These are phyloP conservation scores for Debaryomyces fabryi DNA, from an alignment of 1,139 yeast species.

Conservation along the genomic window DNA sequence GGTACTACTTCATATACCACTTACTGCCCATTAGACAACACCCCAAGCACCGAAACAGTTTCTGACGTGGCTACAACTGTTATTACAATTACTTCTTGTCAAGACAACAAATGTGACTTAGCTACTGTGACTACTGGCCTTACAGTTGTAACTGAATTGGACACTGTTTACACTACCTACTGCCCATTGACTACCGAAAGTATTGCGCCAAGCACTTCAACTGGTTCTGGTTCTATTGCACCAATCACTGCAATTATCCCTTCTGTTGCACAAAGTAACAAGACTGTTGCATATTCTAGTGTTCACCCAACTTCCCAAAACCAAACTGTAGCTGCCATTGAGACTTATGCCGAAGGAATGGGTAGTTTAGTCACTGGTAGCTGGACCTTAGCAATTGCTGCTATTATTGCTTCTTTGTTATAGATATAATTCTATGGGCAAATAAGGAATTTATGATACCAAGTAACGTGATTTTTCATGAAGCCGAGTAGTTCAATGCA, in stretches of 20 bases:
- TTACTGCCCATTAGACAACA: constrained; percentile 28
- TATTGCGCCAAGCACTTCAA: not conserved
- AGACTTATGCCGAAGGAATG: constrained; percentile 1
- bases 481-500: too few relatives aligned
- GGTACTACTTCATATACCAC: constrained; percentile 25
- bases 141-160: constrained; percentile 14
- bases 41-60: constrained; percentile 2
- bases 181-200: constrained; percentile 27
- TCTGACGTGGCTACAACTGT: constrained; percentile 23
- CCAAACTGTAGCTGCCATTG: not conserved
- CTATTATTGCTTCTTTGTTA: not conserved
- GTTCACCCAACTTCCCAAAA: not conserved
- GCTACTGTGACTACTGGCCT: constrained; percentile 24
- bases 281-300: not conserved
- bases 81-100: constrained; percentile 54
- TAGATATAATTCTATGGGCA: not conserved
- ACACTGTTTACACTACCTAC: constrained; percentile 32
- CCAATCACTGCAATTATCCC: too few relatives aligned
- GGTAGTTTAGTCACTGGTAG: constrained; percentile 1
- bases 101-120: constrained; percentile 33
- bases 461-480: too few relatives aligned
- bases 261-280: not conserved
- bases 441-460: not conserved
- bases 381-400: not conserved
- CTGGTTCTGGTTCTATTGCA: too few relatives aligned